A percentile compares a stretch with the other conserved stretches of the same genome.
phyloP scores from a whole-genome alignment of 2,329 filamentous ascomycete species.

The Madurella mycetomatis region DNA sequence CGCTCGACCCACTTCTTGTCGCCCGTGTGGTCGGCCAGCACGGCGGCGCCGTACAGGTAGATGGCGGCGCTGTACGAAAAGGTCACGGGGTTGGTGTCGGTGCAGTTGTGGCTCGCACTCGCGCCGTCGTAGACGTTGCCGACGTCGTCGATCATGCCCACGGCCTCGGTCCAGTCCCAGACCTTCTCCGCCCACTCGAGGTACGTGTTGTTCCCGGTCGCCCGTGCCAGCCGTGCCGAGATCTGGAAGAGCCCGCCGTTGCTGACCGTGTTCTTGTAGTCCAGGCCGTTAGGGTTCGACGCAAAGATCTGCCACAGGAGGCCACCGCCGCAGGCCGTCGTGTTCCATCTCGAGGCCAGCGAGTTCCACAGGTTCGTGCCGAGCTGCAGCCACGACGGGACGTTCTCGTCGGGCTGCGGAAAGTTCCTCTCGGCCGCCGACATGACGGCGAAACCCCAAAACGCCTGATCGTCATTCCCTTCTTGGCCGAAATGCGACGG shows the following conservation, averaged over 20 bases:
- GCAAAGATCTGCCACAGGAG: constrained; percentile 78
- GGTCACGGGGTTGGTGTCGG: constrained; percentile 46
- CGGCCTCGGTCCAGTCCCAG: constrained; percentile 59
- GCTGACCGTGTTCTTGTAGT: constrained; percentile 78
- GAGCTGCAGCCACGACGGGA: constrained; percentile 63
- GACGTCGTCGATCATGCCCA: constrained; percentile 53
- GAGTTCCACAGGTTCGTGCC: constrained; percentile 68
- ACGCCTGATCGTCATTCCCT: constrained; percentile 72
- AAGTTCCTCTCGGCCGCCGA: constrained; percentile 65
- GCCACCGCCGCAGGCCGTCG: constrained; percentile 62
- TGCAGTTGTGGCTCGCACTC: constrained; percentile 51
- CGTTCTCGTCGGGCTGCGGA: constrained; percentile 51
- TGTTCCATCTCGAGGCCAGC: constrained; percentile 67
- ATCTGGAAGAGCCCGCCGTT: constrained; percentile 84
- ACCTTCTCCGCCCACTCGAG: constrained; percentile 61
- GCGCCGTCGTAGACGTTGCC: constrained; percentile 61
- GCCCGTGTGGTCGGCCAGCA: constrained; percentile 58
- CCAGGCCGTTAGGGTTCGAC: constrained; percentile 67
- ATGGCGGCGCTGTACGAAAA: constrained; percentile 65
- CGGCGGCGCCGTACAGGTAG: constrained; percentile 60
- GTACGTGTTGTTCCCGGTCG: constrained; percentile 63
- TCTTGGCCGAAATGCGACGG: constrained; percentile 53
- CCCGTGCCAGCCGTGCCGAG: constrained; percentile 67
- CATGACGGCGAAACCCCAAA: constrained; percentile 66
- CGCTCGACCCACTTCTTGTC: constrained; percentile 51